These are phyloP conservation scores for Saccharomyces jurei DNA, from an alignment of 805 yeast genomes.

Conservation along the genomic window DNA sequence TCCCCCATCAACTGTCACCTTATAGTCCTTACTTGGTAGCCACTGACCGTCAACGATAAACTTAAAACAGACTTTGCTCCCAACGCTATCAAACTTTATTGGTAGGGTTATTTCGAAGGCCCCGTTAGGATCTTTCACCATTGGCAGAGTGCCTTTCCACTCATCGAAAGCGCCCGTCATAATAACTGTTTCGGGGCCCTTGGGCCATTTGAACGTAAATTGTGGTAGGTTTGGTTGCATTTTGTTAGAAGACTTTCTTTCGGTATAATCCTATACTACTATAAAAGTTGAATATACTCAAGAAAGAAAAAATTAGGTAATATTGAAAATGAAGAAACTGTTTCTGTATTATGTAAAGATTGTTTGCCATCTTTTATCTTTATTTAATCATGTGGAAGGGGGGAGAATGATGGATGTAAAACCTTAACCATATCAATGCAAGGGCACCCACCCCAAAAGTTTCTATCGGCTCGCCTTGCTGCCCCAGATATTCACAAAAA, in stretches of 20 bases:
- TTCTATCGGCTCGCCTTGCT: background rate
- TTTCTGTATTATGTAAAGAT: background rate
- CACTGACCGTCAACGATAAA: slow-evolving; percentile 66
- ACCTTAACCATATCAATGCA: background rate
- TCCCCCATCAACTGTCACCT: slow-evolving; percentile 34
- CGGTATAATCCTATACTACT: background rate
- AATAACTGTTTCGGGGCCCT: slow-evolving; percentile 47
- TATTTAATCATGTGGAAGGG: background rate
- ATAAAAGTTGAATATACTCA: background rate
- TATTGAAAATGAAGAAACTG: background rate
- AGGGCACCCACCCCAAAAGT: background rate
- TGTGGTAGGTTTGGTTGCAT: background rate
- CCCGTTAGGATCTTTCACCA: slow-evolving; percentile 52
- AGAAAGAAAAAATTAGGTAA: background rate
- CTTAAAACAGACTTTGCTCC: slow-evolving; percentile 38
- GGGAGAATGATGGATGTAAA: background rate
- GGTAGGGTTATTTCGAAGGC: slow-evolving; percentile 51
- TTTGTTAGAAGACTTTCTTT: background rate
- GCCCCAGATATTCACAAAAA: background rate
- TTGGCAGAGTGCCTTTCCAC: slow-evolving; percentile 50
- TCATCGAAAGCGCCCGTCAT: slow-evolving; percentile 65
- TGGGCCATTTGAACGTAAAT: slow-evolving; percentile 33
- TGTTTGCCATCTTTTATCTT: too few species aligned
- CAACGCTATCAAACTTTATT: slow-evolving; percentile 30
- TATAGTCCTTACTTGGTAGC: slow-evolving; percentile 36